Conservation (phyloP, 73 alveolate species). For the Breviolum minutum region DNA sequence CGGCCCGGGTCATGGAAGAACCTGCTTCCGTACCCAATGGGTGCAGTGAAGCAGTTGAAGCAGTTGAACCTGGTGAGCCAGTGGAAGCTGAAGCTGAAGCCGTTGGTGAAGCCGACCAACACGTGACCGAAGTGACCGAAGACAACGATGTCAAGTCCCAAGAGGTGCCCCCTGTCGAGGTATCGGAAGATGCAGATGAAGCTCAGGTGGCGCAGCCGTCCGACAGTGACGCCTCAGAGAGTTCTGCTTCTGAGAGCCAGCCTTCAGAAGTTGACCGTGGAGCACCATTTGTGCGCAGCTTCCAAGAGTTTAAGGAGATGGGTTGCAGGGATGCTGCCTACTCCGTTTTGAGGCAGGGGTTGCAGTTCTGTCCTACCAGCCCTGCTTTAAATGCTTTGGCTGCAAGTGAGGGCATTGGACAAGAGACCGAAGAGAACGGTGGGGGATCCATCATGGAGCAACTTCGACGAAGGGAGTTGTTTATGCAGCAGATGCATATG, state of each 20-base stretch:
- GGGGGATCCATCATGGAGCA: slow-evolving; percentile 16
- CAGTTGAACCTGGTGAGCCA: neutral
- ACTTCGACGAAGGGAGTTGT: slow-evolving; percentile 44
- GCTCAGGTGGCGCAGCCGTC: neutral
- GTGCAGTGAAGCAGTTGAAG: neutral
- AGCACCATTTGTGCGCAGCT: slow-evolving; percentile 33
- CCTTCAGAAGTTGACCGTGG: slow-evolving; percentile 21
- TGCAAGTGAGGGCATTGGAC: neutral
- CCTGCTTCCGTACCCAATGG: neutral
- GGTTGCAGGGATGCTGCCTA: slow-evolving; percentile 35
- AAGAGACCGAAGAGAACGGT: neutral
- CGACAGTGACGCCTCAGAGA: neutral
- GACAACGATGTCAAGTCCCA: neutral
- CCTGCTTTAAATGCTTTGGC: slow-evolving; percentile 15
- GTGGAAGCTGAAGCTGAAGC: neutral
- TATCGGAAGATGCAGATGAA: neutral
- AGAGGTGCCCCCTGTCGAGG: neutral
- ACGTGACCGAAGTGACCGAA: neutral
- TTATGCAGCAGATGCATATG: slow-evolving; percentile 65
- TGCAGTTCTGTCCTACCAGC: slow-evolving; percentile 38
- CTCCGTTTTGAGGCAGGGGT: slow-evolving; percentile 45
- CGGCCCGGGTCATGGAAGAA: too few species aligned
- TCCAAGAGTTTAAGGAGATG: slow-evolving; percentile 36
- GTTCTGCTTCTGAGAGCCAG: neutral
- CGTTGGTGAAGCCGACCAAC: neutral